phyloP scores from a whole-genome alignment of 331 rosid genomes.

The Malus hybrid region DNA sequence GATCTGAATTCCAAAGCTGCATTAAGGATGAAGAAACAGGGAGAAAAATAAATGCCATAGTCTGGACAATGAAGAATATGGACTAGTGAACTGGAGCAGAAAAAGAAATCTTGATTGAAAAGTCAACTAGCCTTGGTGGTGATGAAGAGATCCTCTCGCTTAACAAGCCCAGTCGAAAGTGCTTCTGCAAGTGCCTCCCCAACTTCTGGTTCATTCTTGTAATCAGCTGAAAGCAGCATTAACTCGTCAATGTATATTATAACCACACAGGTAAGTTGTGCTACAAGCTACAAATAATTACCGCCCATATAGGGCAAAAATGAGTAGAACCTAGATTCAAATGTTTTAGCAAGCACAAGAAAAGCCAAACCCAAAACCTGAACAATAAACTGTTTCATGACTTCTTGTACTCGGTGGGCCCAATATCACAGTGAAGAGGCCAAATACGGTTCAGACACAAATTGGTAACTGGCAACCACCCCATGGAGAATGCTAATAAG shows the following conservation, averaged over 20 bases:
- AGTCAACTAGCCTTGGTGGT: constrained; percentile 66
- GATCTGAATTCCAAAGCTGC: constrained; percentile 99
- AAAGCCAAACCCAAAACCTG: not conserved
- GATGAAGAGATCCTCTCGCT: constrained; percentile 83
- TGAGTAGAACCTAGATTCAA: not conserved
- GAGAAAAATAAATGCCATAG: not conserved
- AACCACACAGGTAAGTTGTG: not conserved
- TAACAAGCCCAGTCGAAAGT: constrained; percentile 54
- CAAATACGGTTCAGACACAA: not conserved
- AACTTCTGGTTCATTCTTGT: constrained; percentile 76
- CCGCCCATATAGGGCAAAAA: not conserved
- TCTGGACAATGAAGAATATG: not conserved
- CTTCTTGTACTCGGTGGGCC: not conserved
- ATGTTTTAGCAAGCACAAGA: not conserved
- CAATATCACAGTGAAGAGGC: not conserved
- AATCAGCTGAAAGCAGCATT: constrained; percentile 56
- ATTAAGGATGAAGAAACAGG: constrained; percentile 12
- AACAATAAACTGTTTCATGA: not conserved
- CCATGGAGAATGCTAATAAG: not conserved
- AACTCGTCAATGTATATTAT: not conserved
- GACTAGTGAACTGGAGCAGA: not conserved
- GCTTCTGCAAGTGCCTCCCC: constrained; percentile 88
- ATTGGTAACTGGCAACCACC: not conserved
- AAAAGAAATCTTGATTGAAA: not conserved
- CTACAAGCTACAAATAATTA: not conserved